Percentiles rank a stretch among this genome's conserved stretches.
phyloP scores from a whole-genome alignment of 108 stramenopile species.

The Thalassiosira profunda region DNA sequence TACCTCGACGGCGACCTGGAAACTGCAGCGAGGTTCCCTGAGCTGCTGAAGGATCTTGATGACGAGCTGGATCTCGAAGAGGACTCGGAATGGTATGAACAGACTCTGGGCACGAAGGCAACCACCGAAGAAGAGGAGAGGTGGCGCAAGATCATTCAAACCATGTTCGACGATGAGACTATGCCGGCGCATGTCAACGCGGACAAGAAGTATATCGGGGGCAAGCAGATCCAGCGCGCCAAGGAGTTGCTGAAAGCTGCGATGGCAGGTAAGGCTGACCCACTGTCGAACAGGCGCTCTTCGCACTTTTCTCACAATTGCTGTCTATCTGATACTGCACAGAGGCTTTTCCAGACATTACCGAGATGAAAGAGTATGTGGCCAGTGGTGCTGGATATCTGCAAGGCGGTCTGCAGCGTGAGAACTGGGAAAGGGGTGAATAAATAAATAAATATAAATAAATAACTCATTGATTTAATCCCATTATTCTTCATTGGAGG shows the following conservation, averaged over 20 bases:
- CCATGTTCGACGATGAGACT: conserved; percentile 34
- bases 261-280: conserved; percentile 52
- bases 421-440: conserved; percentile 70
- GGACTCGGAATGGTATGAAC: conserved; percentile 60
- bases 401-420: conserved; percentile 67
- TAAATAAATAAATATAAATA: no score
- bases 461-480: no score
- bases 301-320: neutral
- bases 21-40: conserved; percentile 57
- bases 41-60: conserved; percentile 55
- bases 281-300: no score
- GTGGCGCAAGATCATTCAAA: conserved; percentile 58
- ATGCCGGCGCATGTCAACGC: conserved; percentile 51
- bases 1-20: conserved; percentile 77
- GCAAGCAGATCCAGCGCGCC: conserved; percentile 79
- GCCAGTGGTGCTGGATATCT: conserved; percentile 67
- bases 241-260: conserved; percentile 49
- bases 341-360: conserved; percentile 68
- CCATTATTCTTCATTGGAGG: no score
- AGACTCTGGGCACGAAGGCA: conserved; percentile 34
- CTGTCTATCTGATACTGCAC: neutral
- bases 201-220: conserved; percentile 67
- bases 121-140: conserved; percentile 55
- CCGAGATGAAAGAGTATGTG: conserved; percentile 56
- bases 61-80: conserved; percentile 74